Conservation (phyloP, 257 asterid species). For the Solanum okadae region DNA sequence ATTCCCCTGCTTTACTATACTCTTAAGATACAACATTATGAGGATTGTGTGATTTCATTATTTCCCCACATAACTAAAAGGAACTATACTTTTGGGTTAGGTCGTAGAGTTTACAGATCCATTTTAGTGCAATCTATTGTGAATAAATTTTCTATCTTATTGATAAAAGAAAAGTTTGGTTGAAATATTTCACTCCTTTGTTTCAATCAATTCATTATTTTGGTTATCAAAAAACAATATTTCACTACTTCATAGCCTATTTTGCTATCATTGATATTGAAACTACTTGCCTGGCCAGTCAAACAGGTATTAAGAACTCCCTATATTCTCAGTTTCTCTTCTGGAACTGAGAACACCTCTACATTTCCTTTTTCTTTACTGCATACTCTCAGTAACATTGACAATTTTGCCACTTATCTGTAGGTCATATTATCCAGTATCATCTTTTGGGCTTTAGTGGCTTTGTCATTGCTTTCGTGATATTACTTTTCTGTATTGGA, state of each 20-base stretch:
- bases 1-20: neutral
- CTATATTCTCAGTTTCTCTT: neutral
- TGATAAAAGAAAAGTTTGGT: neutral
- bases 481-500: neutral
- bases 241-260: neutral
- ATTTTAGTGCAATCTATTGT: neutral
- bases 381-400: neutral
- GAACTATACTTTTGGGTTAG: neutral
- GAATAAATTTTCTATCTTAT: neutral
- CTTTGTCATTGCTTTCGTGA: neutral
- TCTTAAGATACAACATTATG: neutral
- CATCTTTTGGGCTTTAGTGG: neutral
- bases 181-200: neutral
- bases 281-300: neutral
- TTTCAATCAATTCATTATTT: neutral
- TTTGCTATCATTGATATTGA: neutral
- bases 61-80: neutral
- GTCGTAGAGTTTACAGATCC: neutral
- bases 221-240: neutral
- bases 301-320: neutral
- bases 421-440: neutral
- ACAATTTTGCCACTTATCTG: neutral
- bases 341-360: neutral
- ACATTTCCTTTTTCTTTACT: neutral
- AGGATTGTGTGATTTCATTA: neutral